Evolutionary conservation across 768 basidiomycete genomes (phyloP).

Genomic region (Suillus cothurnatus): DNA sequence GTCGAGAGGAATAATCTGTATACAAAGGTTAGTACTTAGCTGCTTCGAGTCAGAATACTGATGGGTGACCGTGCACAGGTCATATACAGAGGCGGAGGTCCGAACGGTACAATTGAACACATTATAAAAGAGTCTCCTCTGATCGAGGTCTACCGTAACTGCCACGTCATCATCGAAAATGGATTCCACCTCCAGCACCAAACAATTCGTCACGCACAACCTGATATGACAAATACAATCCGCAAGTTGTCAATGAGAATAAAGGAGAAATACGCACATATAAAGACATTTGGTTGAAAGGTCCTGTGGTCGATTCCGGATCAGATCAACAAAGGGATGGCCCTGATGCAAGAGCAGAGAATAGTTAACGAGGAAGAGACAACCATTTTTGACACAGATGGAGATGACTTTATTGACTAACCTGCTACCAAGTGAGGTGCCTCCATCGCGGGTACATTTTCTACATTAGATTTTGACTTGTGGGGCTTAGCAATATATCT

Average conservation of each 20-base stretch:
- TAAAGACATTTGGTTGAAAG: conserved; percentile 15
- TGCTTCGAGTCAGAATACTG: no score
- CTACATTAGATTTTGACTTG: background rate
- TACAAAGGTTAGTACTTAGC: conserved; percentile 31
- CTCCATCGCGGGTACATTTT: background rate
- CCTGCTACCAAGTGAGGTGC: background rate
- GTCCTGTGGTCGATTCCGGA: conserved; percentile 21
- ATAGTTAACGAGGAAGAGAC: background rate
- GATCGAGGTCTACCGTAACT: conserved; percentile 15
- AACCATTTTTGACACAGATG: background rate
- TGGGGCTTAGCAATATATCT: no score
- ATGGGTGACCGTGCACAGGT: background rate
- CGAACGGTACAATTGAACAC: conserved; percentile 14
- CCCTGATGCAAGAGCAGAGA: conserved; percentile 4
- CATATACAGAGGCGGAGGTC: conserved; percentile 3
- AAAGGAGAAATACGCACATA: conserved; percentile 1
- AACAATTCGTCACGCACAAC: conserved; percentile 29
- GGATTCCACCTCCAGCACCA: conserved; percentile 26
- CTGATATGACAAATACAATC: conserved; percentile 32
- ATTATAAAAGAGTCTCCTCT: conserved; percentile 22
- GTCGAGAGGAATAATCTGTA: conserved; percentile 36
- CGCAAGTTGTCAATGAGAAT: background rate
- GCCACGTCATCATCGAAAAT: conserved; percentile 15
- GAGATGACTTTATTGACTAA: conserved; percentile 7
- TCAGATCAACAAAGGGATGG: conserved; percentile 12